These are phyloP conservation scores for Colletotrichum sp. DNA, from an alignment of 2,329 filamentous ascomycete species.

Conservation along the genomic window DNA sequence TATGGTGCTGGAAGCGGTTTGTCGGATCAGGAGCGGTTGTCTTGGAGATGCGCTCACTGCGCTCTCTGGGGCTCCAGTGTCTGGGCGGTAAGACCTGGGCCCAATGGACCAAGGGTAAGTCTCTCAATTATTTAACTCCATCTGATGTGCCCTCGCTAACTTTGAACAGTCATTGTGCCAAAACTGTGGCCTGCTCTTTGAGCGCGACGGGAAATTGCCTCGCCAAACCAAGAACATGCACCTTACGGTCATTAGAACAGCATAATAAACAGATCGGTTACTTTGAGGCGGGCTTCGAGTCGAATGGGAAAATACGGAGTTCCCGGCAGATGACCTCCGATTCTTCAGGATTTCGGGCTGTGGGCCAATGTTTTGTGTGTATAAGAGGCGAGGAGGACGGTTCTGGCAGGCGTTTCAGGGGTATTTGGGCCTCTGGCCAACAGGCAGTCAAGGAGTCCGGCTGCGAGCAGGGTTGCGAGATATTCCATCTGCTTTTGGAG, in stretches of 20 bases:
- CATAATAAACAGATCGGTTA: not conserved
- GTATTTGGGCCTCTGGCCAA: constrained; percentile 8
- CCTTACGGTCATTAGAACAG: constrained; percentile 18
- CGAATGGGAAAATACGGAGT: not conserved
- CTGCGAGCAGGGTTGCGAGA: constrained; percentile 13
- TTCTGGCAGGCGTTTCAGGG: constrained; percentile 14
- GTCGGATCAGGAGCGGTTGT: constrained; percentile 77
- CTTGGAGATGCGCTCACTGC: constrained; percentile 91
- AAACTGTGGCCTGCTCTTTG: constrained; percentile 89
- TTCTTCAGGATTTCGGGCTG: constrained; percentile 24
- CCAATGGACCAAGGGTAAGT: constrained; percentile 80
- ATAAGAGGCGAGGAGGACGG: constrained; percentile 5
- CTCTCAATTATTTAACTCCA: constrained; percentile 7
- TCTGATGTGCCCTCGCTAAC: constrained; percentile 22
- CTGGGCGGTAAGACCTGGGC: constrained; percentile 94
- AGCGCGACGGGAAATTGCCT: constrained; percentile 84
- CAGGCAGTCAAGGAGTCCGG: constrained; percentile 18
- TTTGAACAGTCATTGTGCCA: constrained; percentile 78
- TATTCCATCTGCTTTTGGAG: constrained; percentile 16
- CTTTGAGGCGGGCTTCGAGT: not conserved
- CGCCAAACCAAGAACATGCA: constrained; percentile 24
- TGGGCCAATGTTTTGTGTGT: not conserved
- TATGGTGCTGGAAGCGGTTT: constrained; percentile 74
- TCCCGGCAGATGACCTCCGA: constrained; percentile 29
- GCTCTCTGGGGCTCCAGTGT: constrained; percentile 86